Base-by-base conservation (phyloP, 2,329 filamentous ascomycete genomes). In the Pseudogymnoascus sp. region DNA sequence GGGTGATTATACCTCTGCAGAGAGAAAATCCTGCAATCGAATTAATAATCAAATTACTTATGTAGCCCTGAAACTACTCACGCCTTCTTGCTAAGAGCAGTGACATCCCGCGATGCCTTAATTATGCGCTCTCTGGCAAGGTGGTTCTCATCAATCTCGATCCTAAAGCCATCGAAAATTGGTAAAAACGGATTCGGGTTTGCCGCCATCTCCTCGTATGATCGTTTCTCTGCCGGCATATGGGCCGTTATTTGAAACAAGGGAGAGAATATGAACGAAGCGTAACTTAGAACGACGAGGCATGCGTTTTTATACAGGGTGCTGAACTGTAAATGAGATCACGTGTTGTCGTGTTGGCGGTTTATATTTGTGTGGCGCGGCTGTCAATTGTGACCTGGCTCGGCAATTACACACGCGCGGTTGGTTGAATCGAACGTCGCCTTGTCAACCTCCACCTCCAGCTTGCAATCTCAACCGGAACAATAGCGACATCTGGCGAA, bases 1-100 rank as follows among this genome's bases (percentile, higher is more conserved):
- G 15, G 38, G n/a, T 21, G 41, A 25, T 21, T n/a, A 66, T 80
- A 90, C 88, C 90, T 84, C 75, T 94, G 90, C n/a, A 94, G 77
- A 1, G 89, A 84, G 74, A 94, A 94, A 68, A 94, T 94, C 63
- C 89, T 92, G 65, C 25, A 38, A 42, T 48, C 27, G 62, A 10
- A 62, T 74, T 44, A 73, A 69, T 63, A 58, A 59, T 36, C 33
- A 4, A 51, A 58, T 61, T 64, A 33, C 41, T 33, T 42, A 38
- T 27, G 44, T 55, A 39, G 59, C 63, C 39, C 12, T 36, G 17
- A 36, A 5, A 55, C n/a, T 33, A 67, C 81, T 77, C 76, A 96
- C 92, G 97, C 95, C 78, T 97, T 99, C 81, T 99, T 99, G 76
- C 91, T 96, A 61, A 92, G 80, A 0, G 91, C 92, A 5, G 94